Evolutionary conservation across 768 basidiomycete species (phyloP), one percentile per base, ranked within the genome.

Genomic region (Podaxis sp.): DNA sequence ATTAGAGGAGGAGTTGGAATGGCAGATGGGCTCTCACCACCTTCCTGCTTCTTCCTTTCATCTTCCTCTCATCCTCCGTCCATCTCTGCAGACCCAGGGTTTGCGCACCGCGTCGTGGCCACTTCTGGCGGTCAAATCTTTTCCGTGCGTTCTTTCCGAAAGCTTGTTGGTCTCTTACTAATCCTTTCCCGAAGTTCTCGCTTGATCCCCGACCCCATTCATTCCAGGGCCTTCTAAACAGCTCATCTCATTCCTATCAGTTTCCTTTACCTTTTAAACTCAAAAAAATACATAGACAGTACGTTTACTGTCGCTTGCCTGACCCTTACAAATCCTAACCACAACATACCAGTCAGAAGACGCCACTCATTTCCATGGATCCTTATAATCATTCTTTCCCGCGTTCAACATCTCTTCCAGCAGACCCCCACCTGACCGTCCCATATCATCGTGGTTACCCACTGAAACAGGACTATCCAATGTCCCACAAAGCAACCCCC

Each of bases 361-460:
- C 33, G 33, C 33, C 63, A 42, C 46, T 49, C 60, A 19, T 64
- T 49, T 61, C 22, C 28, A 63, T 61, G 59, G 48, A 58, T 26
- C 60, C 52, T n/a, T 57, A 26, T 57, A 59, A 46, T 40, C 52
- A 53, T 24, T 60, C 72, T 39, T 70, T 76, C 53, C 71, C 73
- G 36, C 74, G 74, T 57, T 71, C 73, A n/a, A 68, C 75, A 30
- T 76, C 75, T 52, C 71, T 76, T 39, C 73, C 73, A 40, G 51
- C 61, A 30, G 48, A 59, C 24, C 28, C 59, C 30, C 52, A 51
- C 67, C 49, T 59, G 68, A 1, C 30, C 39, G 15, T 44, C 51
- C 42, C 54, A 17, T 62, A 49, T 26, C 61, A 57, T 36, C 61
- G 46, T 26, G 53, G 54, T 24, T 42, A 49, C 26, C 22, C 8